Conservation (phyloP, 2,329 filamentous ascomycete genomes). For the Ceratocystiopsis minuta region DNA sequence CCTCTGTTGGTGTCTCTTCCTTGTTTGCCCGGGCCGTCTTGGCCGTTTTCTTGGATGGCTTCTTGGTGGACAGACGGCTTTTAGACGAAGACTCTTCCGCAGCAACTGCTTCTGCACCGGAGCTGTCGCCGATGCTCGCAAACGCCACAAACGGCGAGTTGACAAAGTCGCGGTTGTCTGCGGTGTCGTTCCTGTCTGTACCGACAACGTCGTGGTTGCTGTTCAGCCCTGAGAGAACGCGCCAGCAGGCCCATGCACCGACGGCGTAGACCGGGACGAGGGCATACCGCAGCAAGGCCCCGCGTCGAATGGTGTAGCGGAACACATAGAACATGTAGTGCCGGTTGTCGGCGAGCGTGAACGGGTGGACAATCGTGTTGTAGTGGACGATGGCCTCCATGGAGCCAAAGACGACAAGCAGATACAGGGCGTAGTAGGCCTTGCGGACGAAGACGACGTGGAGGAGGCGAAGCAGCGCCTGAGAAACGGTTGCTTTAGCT, state of each 20-base stretch:
- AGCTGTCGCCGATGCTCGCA: no score
- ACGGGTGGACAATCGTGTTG: conserved; percentile 92
- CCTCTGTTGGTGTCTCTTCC: neutral
- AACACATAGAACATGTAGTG: conserved; percentile 98
- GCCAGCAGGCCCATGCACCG: conserved; percentile 51
- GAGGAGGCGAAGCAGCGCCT: conserved; percentile 3
- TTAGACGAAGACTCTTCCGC: no score
- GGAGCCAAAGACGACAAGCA: conserved; percentile 17
- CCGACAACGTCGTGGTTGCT: neutral
- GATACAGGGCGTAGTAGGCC: conserved; percentile 19
- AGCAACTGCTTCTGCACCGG: no score
- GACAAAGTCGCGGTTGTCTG: neutral
- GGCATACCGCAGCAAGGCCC: conserved; percentile 44
- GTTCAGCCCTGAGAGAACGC: conserved; percentile 33
- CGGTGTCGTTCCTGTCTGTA: no score
- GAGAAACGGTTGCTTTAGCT: neutral
- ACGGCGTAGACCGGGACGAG: conserved; percentile 53
- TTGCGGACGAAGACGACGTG: conserved; percentile 15
- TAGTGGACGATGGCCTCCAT: conserved; percentile 40
- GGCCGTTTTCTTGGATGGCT: no score
- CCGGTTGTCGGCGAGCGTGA: conserved; percentile 87
- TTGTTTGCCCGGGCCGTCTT: neutral
- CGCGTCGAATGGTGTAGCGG: conserved; percentile 55
- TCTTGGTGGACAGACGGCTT: no score
- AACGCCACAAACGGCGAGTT: conserved; percentile 6